phyloP scores from a whole-genome alignment of 176 grass and related monocot genomes.

The Tuctoria greenei region DNA sequence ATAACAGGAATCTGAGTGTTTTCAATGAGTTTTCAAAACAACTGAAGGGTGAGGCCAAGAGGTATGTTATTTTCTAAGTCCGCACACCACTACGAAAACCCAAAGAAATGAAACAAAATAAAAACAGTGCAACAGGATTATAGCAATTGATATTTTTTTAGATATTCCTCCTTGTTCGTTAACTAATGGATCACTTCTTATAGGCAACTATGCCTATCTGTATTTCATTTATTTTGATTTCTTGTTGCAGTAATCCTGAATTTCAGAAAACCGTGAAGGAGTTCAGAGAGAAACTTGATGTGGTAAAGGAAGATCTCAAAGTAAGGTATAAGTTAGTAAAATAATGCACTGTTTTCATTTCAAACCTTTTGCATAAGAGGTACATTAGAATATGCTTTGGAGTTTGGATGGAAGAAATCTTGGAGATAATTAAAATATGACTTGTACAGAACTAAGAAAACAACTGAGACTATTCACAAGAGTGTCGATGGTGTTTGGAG shows the following conservation, averaged over 20 bases:
- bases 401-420: slow-evolving; percentile 21
- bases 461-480: slow-evolving; percentile 72
- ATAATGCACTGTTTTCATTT: neutral
- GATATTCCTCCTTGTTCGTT: neutral
- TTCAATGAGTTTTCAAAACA: slow-evolving; percentile 99
- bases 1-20: slow-evolving; percentile 73
- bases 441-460: slow-evolving; percentile 58
- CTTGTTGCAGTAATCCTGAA: slow-evolving; percentile 73
- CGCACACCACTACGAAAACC: neutral
- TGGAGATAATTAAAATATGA: slow-evolving; percentile 16
- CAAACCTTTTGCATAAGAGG: slow-evolving; percentile 9
- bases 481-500: slow-evolving; percentile 76
- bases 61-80: slow-evolving; percentile 39
- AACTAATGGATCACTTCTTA: neutral
- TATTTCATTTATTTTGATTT: slow-evolving; percentile 27
- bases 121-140: neutral
- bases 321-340: slow-evolving; percentile 58
- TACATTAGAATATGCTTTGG: neutral
- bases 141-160: slow-evolving; percentile 22
- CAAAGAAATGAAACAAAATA: neutral
- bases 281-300: slow-evolving; percentile 83
- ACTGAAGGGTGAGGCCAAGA: slow-evolving; percentile 89
- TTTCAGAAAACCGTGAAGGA: slow-evolving; percentile 89
- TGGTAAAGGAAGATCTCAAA: slow-evolving; percentile 92
- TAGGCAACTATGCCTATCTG: neutral